Percentiles rank a stretch among this genome's conserved stretches.
Conservation (phyloP, 2,329 filamentous ascomycete species). For the Aspergillus pseudoterreus region DNA sequence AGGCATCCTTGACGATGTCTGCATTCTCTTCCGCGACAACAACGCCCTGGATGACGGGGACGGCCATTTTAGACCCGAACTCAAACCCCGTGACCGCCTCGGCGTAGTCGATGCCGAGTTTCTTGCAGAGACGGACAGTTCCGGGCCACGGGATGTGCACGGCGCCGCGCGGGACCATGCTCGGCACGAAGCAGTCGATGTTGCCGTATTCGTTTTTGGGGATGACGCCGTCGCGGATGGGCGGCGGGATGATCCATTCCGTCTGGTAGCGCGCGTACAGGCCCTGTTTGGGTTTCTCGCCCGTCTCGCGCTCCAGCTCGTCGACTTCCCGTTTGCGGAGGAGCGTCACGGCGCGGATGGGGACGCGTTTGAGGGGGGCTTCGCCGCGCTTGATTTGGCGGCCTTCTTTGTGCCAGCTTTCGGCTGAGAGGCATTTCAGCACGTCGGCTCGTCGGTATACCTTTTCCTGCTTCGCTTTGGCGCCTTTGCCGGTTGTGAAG, state of each 20-base stretch:
- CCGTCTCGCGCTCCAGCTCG: constrained; percentile 73
- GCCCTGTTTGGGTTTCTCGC: constrained; percentile 80
- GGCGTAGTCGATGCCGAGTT: constrained; percentile 80
- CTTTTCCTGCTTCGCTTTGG: constrained; percentile 69
- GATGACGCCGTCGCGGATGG: constrained; percentile 78
- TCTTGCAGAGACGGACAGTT: constrained; percentile 74
- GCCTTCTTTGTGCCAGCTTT: constrained; percentile 98
- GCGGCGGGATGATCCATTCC: constrained; percentile 89
- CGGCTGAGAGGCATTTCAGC: constrained; percentile 79
- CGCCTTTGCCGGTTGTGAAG: constrained; percentile 73
- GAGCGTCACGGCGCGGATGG: constrained; percentile 84
- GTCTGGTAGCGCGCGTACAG: constrained; percentile 83
- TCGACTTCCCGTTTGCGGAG: constrained; percentile 85
- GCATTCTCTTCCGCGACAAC: constrained; percentile 81
- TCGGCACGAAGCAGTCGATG: constrained; percentile 90
- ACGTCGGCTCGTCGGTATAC: constrained; percentile 79
- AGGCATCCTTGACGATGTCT: constrained; percentile 69
- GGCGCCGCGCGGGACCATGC: constrained; percentile 85
- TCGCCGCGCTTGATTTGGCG: constrained; percentile 68
- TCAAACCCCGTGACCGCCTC: constrained; percentile 96
- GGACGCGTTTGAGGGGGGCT: constrained; percentile 77
- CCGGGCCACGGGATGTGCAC: constrained; percentile 78
- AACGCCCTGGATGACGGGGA: constrained; percentile 86
- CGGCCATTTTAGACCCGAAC: constrained; percentile 89
- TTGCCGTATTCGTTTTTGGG: constrained; percentile 95